Evolutionary conservation across 1,284 basidiomycete genomes (phyloP), one percentile per base, ranked within the genome.

Genomic region (Cystobasidium slooffiae): DNA sequence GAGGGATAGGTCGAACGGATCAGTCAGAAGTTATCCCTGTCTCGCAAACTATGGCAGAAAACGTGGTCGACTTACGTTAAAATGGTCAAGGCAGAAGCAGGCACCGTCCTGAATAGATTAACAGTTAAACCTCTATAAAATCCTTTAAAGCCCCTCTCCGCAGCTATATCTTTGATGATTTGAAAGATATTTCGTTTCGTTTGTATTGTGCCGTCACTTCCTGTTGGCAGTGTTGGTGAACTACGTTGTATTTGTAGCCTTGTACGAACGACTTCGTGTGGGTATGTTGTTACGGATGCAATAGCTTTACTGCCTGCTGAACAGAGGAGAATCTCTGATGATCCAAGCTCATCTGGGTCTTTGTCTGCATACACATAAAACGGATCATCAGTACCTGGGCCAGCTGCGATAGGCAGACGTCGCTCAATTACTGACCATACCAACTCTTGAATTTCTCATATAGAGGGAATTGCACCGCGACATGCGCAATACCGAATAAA

Each of bases 381-480:
- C 46, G 14, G 14, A 12, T 2, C 2, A 20, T 49, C 44, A 5
- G 18, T 53, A 16, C 62, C 41, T 16, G 39, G 62, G 9, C 46
- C 62, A 20, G 12, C 18, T 52, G n/a, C 10, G 37, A 31, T 44
- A 9, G 20, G 16, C 1, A 24, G 67, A 10, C n/a, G 20, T 62
- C 10, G 5, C 14, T 18, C 20, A 14, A 39, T 24, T 37, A 88
- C 91, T 84, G 82, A 94, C 92, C 88, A 77, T 91, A 88, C 85
- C 88, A 87, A 18, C 88, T 79, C 84, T 97, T 97, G 74, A 95
- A 86, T 79, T 91, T 87, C 81, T 97, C 94, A 80, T 97, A 97
- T n/a, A 97, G 84, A 20, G 94, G 94, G 79, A 97, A 97, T 81
- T 97, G 94, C 0, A 97, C 92, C 14, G 92, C 94, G 67, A 97